A percentile compares a stretch with the other conserved stretches of the same genome.
These are phyloP conservation scores for Phytophthora agathidicida DNA, from an alignment of 352 stramenopile species.

Conservation along the genomic window DNA sequence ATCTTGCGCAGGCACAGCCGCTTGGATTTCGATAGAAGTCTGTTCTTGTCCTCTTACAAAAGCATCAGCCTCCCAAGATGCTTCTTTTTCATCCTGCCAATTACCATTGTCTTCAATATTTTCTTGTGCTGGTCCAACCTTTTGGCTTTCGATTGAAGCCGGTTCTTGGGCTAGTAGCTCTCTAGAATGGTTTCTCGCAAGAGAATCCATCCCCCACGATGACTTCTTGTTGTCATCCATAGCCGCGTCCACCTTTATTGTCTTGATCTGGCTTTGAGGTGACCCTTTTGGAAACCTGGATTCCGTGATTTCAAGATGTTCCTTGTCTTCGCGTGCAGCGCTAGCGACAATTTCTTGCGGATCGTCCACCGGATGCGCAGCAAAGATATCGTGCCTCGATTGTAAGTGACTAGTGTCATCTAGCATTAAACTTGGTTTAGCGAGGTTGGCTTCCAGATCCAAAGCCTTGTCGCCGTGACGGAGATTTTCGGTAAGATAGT, in stretches of 20 bases:
- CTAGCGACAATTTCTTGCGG: background rate
- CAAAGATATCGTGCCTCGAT: background rate
- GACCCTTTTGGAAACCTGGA: background rate
- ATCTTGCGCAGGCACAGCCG: too few species aligned
- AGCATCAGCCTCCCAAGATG: background rate
- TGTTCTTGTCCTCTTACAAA: too few species aligned
- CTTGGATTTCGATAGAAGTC: too few species aligned
- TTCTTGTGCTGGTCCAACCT: background rate
- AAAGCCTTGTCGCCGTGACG: conserved; percentile 2
- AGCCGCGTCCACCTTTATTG: conserved; percentile 3
- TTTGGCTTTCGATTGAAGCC: background rate
- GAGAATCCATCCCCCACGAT: background rate
- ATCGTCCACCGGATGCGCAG: background rate
- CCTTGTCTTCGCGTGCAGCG: background rate
- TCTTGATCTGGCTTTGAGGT: conserved; percentile 1
- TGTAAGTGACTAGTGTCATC: background rate
- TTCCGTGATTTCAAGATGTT: background rate
- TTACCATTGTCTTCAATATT: background rate
- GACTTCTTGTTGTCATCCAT: background rate
- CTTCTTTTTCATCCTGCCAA: conserved; percentile 5
- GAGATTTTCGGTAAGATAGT: conserved; percentile 5
- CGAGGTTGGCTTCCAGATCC: background rate
- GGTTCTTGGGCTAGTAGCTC: background rate
- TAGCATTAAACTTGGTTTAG: background rate
- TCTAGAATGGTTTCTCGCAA: conserved; percentile 1